A percentile compares a stretch with the other conserved stretches of the same genome.
phyloP scores from a whole-genome alignment of 176 grass and related monocot genomes.

The Oryza glaberrima region DNA sequence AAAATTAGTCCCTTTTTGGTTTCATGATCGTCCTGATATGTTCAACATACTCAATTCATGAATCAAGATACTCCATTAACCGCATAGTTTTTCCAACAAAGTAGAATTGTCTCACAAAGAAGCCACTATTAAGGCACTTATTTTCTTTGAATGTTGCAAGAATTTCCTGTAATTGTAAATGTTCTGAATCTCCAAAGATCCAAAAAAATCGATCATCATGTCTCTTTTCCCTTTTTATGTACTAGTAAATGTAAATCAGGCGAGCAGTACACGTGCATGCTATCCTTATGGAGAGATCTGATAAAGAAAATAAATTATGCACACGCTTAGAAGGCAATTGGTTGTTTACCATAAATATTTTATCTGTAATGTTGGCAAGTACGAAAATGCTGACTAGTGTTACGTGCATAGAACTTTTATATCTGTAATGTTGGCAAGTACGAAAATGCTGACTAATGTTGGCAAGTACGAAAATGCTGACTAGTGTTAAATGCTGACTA shows the following conservation, averaged over 20 bases:
- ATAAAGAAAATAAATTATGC: slow-evolving; percentile 8
- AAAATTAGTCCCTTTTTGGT: background rate
- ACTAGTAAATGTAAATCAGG: background rate
- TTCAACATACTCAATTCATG: background rate
- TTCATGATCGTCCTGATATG: background rate
- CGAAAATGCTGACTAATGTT: background rate
- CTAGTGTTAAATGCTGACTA: background rate
- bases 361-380: background rate
- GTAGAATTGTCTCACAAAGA: background rate
- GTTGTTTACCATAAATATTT: background rate
- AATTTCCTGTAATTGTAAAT: background rate
- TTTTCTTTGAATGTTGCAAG: background rate
- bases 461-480: background rate
- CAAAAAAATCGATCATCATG: background rate
- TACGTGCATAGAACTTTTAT: background rate
- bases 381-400: background rate
- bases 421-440: background rate
- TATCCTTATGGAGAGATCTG: background rate
- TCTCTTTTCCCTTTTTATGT: background rate
- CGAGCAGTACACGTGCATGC: background rate
- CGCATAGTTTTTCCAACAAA: background rate
- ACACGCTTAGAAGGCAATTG: background rate
- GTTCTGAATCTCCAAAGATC: background rate
- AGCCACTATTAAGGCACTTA: background rate
- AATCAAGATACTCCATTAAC: background rate